A percentile compares a stretch with the other conserved stretches of the same genome.
These are phyloP conservation scores for Neotropicomus parvogracilis DNA, from an alignment of 1,284 basidiomycete genomes.

Conservation along the genomic window DNA sequence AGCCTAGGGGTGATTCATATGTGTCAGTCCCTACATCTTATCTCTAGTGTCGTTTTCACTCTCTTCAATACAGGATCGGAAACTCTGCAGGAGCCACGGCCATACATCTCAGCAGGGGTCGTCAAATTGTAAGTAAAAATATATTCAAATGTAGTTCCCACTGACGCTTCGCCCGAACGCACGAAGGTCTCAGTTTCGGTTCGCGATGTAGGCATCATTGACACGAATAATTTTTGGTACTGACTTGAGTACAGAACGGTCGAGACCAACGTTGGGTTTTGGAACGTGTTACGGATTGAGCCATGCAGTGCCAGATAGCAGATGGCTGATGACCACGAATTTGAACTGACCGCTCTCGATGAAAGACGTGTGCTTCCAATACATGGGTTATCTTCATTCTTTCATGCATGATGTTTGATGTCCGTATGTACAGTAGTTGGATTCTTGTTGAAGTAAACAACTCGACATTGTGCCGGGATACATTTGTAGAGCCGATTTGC, in stretches of 20 bases:
- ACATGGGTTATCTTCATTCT: too few relatives aligned
- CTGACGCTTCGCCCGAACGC: background rate
- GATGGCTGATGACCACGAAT: background rate
- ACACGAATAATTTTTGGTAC: background rate
- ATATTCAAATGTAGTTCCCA: background rate
- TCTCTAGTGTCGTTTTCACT: background rate
- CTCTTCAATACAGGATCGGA: background rate
- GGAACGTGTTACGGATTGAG: background rate
- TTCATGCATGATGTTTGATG: background rate
- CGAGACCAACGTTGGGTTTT: conserved; percentile 2
- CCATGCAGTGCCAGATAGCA: background rate
- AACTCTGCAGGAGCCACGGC: background rate
- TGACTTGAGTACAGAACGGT: background rate
- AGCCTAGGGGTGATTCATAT: background rate
- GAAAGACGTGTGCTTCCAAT: too few relatives aligned
- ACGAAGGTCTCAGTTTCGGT: background rate
- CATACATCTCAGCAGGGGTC: background rate
- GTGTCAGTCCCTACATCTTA: background rate
- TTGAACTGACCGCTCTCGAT: too few relatives aligned
- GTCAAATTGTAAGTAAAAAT: background rate
- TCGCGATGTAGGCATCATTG: background rate
- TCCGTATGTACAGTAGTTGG: too few relatives aligned
- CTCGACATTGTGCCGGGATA: too few relatives aligned
- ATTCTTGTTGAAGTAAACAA: too few relatives aligned
- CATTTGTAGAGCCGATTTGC: too few relatives aligned